Conservation (phyloP, 306 rosid species). For the Echinosophora koreensis region DNA sequence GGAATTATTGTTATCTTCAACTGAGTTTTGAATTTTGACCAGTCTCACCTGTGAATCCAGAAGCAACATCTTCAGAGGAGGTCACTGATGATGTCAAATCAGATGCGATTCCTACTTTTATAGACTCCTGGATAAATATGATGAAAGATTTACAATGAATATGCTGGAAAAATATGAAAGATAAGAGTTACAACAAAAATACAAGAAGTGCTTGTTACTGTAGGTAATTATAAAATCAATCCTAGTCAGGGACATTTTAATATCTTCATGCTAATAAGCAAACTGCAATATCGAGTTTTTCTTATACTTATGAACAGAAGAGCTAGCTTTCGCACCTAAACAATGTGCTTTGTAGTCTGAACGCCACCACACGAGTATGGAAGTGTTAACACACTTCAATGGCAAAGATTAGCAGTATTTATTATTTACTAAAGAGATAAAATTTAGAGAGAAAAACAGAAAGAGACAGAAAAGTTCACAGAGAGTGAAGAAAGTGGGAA, state of each 20-base stretch:
- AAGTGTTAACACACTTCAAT: background rate
- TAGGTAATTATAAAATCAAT: conserved; percentile 22
- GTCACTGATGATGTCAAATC: conserved; percentile 44
- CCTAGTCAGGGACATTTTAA: background rate
- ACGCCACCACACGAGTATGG: background rate
- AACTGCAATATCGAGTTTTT: background rate
- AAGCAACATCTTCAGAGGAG: conserved; percentile 47
- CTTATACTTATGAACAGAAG: conserved; percentile 20
- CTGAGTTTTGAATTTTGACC: conserved; percentile 54
- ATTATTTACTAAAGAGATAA: background rate
- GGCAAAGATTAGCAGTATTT: conserved; percentile 6
- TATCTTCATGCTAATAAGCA: background rate
- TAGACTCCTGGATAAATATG: conserved; percentile 56
- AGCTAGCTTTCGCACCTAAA: background rate
- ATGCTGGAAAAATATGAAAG: conserved; percentile 3
- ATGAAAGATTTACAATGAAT: background rate
- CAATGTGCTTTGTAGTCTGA: conserved; percentile 6
- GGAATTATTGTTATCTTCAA: conserved; percentile 26
- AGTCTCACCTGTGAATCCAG: conserved; percentile 64
- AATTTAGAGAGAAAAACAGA: conserved; percentile 32
- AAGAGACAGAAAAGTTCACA: background rate
- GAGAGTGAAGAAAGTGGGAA: conserved; percentile 8
- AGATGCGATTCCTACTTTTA: conserved; percentile 55
- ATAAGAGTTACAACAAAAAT: background rate
- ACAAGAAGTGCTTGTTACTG: background rate